Conservation (phyloP, 108 stramenopile species). For the Seminavis robusta region DNA sequence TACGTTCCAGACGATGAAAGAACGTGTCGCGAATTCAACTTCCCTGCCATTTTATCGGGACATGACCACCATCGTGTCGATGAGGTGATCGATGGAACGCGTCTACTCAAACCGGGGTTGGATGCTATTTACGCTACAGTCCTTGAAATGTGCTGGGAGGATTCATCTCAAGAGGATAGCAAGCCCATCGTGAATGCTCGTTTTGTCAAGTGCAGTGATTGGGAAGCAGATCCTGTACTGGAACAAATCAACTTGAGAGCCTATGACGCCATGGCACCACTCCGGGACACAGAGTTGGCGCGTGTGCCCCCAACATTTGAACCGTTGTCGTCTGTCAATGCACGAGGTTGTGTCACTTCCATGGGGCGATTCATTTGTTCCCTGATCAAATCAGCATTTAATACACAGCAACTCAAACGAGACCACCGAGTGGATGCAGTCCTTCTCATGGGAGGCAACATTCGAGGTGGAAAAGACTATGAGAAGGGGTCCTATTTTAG, state of each 20-base stretch:
- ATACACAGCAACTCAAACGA: slow-evolving; percentile 9
- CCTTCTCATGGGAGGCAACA: slow-evolving; percentile 44
- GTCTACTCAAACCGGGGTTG: slow-evolving; percentile 44
- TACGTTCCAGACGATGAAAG: slow-evolving; percentile 45
- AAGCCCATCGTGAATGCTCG: slow-evolving; percentile 22
- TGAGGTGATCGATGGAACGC: slow-evolving; percentile 42
- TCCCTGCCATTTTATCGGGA: slow-evolving; percentile 45
- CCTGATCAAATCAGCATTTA: slow-evolving; percentile 27
- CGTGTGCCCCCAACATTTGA: slow-evolving; percentile 31
- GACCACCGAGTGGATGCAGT: slow-evolving; percentile 24
- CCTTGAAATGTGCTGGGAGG: slow-evolving; percentile 42
- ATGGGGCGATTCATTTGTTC: slow-evolving; percentile 45
- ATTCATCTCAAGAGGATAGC: not conserved
- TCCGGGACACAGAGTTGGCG: slow-evolving; percentile 41
- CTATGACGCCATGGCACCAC: slow-evolving; percentile 39
- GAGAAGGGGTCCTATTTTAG: slow-evolving; percentile 31
- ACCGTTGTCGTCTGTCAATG: slow-evolving; percentile 28
- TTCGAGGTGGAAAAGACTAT: slow-evolving; percentile 36
- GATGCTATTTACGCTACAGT: slow-evolving; percentile 41
- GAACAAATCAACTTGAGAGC: slow-evolving; percentile 24
- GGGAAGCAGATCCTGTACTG: slow-evolving; percentile 25
- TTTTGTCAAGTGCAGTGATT: slow-evolving; percentile 30
- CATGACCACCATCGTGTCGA: slow-evolving; percentile 56
- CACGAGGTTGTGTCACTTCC: slow-evolving; percentile 29
- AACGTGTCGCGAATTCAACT: slow-evolving; percentile 43